A percentile compares a stretch with the other conserved stretches of the same genome.
Evolutionary conservation across 306 rosid species (phyloP).

Genomic region (Neltuma alba): DNA sequence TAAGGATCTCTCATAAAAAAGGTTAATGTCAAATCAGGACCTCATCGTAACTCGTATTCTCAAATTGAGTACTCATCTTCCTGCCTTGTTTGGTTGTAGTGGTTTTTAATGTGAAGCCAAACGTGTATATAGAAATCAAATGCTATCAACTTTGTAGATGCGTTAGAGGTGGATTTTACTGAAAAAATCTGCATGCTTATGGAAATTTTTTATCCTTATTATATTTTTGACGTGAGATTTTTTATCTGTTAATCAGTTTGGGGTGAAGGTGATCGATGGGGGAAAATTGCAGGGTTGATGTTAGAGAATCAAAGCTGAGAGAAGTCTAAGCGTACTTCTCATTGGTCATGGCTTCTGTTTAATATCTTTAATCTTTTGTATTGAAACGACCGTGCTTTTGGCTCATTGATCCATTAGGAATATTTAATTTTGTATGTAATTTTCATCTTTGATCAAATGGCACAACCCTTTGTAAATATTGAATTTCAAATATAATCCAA

Average conservation of each 20-base stretch:
- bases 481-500: neutral
- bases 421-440: constrained; percentile 3
- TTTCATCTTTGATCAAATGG: constrained; percentile 1
- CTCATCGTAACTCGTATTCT: neutral
- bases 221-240: constrained; percentile 24
- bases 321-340: neutral
- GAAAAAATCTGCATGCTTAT: neutral
- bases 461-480: neutral
- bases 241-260: constrained; percentile 58
- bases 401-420: neutral
- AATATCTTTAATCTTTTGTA: neutral
- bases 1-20: neutral
- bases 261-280: constrained; percentile 85
- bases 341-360: constrained; percentile 1
- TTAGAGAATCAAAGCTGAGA: constrained; percentile 48
- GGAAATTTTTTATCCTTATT: neutral
- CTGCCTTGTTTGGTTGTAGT: neutral
- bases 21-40: neutral
- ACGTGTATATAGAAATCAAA: neutral
- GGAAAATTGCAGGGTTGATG: constrained; percentile 50
- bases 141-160: neutral
- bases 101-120: neutral
- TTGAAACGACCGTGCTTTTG: neutral
- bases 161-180: neutral
- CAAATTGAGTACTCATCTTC: too few relatives aligned